A percentile compares a stretch with the other conserved stretches of the same genome.
Evolutionary conservation across 2,329 filamentous ascomycete genomes (phyloP).

Genomic region (Plenodomus lindquistii): DNA sequence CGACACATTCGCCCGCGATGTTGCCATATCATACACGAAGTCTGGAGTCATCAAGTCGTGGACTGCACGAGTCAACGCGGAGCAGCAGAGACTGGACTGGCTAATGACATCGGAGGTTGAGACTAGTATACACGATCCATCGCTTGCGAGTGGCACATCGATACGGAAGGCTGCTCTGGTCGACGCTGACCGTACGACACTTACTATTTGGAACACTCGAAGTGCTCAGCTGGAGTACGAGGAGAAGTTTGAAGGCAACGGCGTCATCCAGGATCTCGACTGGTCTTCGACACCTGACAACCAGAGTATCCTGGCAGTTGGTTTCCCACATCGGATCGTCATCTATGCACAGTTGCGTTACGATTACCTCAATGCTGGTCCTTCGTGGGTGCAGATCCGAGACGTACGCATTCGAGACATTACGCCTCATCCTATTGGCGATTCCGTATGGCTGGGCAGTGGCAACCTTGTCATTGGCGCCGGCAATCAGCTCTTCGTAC

Average conservation of each 20-base stretch:
- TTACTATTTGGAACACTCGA: conserved; percentile 91
- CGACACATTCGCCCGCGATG: conserved; percentile 82
- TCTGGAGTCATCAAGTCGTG: conserved; percentile 78
- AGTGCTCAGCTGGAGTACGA: conserved; percentile 81
- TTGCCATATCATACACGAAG: conserved; percentile 81
- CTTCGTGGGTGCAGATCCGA: conserved; percentile 85
- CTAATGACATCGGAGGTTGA: conserved; percentile 79
- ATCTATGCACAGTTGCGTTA: conserved; percentile 87
- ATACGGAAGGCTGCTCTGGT: conserved; percentile 86
- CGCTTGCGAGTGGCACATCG: conserved; percentile 81
- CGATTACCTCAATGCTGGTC: conserved; percentile 84
- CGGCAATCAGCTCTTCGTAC: conserved; percentile 88
- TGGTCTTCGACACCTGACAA: conserved; percentile 92
- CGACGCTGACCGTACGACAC: conserved; percentile 69
- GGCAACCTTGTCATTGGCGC: conserved; percentile 86
- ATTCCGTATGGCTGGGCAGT: conserved; percentile 87
- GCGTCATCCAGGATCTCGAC: conserved; percentile 82
- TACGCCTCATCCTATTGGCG: conserved; percentile 87
- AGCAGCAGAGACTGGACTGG: conserved; percentile 72
- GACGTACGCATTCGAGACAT: conserved; percentile 80
- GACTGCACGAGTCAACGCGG: conserved; percentile 74
- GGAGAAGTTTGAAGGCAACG: conserved; percentile 71
- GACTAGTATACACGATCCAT: conserved; percentile 72
- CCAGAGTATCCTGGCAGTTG: conserved; percentile 88
- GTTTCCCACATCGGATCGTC: conserved; percentile 83